Evolutionary conservation across 257 asterid genomes (phyloP).

Genomic region (Paraleonurus japonicus): DNA sequence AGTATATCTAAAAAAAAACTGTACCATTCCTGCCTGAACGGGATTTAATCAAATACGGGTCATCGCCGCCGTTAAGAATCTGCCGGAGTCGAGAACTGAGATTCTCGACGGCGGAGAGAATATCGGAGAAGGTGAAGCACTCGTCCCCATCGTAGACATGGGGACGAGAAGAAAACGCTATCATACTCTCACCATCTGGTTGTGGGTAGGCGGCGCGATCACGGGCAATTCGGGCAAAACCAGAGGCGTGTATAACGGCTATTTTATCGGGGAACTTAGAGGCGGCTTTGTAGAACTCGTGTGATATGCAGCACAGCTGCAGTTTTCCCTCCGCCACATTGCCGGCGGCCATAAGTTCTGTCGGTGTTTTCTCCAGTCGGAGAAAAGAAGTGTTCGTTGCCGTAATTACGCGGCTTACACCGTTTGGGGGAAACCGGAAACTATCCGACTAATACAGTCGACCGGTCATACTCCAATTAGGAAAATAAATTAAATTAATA

Average conservation of each 20-base stretch:
- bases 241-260: constrained; percentile 73
- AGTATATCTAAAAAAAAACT: background rate
- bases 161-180: constrained; percentile 32
- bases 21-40: constrained; percentile 40
- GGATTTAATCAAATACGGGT: constrained; percentile 39
- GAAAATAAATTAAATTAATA: no score
- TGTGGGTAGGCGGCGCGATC: constrained; percentile 18
- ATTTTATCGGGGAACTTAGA: constrained; percentile 47
- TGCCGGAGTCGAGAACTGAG: constrained; percentile 58
- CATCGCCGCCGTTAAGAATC: constrained; percentile 59
- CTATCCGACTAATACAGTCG: background rate
- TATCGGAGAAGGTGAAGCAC: constrained; percentile 74
- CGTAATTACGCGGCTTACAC: background rate
- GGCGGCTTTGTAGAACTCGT: constrained; percentile 61
- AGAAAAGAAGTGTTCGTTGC: background rate
- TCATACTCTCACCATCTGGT: background rate
- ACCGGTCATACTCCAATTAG: background rate
- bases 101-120: constrained; percentile 58
- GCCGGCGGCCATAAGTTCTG: constrained; percentile 27
- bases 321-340: constrained; percentile 27
- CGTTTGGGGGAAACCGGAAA: no score
- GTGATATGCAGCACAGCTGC: constrained; percentile 71
- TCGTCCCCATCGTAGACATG: constrained; percentile 63
- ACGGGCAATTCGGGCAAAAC: constrained; percentile 47
- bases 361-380: background rate